A percentile compares a stretch with the other conserved stretches of the same genome.
Evolutionary conservation across 805 yeast genomes (phyloP).

Genomic region (Nematodospora valgi): DNA sequence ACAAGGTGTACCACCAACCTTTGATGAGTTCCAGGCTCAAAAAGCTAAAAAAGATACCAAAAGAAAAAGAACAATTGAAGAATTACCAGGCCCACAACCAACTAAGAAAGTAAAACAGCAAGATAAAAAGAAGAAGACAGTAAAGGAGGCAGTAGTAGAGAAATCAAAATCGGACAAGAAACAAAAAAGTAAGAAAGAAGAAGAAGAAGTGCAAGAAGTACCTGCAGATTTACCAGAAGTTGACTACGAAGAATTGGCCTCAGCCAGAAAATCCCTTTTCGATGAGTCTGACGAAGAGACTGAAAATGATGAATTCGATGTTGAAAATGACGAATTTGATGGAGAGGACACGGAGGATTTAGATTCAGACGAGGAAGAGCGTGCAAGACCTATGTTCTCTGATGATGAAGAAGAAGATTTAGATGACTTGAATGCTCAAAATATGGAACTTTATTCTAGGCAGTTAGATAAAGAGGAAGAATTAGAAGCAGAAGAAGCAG

Average conservation of each 20-base stretch:
- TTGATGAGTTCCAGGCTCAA: constrained; percentile 69
- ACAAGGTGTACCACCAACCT: constrained; percentile 88
- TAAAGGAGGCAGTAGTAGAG: constrained; percentile 10
- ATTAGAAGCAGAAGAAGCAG: constrained; percentile 45
- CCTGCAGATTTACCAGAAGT: constrained; percentile 59
- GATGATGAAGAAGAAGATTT: constrained; percentile 64
- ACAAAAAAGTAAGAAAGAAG: constrained; percentile 14
- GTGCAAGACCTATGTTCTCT: constrained; percentile 73
- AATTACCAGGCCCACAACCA: constrained; percentile 5
- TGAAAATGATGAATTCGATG: constrained; percentile 45
- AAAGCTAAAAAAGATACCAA: constrained; percentile 39
- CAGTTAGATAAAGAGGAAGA: constrained; percentile 60
- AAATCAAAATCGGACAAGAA: constrained; percentile 21
- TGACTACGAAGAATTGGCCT: constrained; percentile 56
- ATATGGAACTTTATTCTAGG: constrained; percentile 76
- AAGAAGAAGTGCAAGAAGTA: constrained; percentile 20
- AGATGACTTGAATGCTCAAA: constrained; percentile 71
- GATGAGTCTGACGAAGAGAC: constrained; percentile 64
- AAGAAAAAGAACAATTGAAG: constrained; percentile 21
- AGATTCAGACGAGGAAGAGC: constrained; percentile 62
- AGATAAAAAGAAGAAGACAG: constrained; percentile 9
- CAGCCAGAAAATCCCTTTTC: constrained; percentile 71
- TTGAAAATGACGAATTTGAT: no score
- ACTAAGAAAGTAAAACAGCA: constrained; percentile 11
- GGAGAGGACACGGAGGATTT: constrained; percentile 23